A percentile compares a stretch with the other conserved stretches of the same genome.
Evolutionary conservation across 768 basidiomycete species (phyloP).

Genomic region (Phallus indusiatus): DNA sequence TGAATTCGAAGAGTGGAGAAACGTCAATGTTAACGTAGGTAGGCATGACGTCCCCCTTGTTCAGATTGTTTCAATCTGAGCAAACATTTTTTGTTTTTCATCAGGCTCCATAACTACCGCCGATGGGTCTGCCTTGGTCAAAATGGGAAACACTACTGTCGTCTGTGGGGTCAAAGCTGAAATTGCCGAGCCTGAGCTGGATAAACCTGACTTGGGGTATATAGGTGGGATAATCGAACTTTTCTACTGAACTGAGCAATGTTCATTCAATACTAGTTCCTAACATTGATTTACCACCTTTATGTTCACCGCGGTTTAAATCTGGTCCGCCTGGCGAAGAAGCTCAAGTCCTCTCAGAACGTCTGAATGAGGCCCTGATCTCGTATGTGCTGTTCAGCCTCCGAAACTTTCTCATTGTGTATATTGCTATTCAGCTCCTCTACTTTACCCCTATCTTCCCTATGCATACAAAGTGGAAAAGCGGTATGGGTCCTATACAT

Average conservation of each 20-base stretch:
- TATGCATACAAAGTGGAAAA: conserved; percentile 75
- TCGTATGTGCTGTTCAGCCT: conserved; percentile 37
- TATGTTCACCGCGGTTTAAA: conserved; percentile 90
- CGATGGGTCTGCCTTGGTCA: conserved; percentile 83
- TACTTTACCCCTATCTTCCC: conserved; percentile 50
- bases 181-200: conserved; percentile 82
- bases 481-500: conserved; percentile 92
- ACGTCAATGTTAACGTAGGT: conserved; percentile 76
- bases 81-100: background rate
- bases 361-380: conserved; percentile 68
- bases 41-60: conserved; percentile 20
- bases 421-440: conserved; percentile 41
- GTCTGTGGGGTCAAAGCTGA: conserved; percentile 97
- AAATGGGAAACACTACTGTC: conserved; percentile 87
- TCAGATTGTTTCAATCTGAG: background rate
- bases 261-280: conserved; percentile 48
- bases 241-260: background rate
- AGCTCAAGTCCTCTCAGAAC: conserved; percentile 82
- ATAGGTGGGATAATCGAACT: conserved; percentile 45
- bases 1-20: conserved; percentile 56
- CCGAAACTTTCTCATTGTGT: background rate
- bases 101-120: conserved; percentile 91
- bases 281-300: conserved; percentile 86
- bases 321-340: conserved; percentile 93
- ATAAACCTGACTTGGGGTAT: conserved; percentile 66